A percentile compares a stretch with the other conserved stretches of the same genome.
Conservation (phyloP, 805 yeast genomes). For the Tanozyma kutaoensis region DNA sequence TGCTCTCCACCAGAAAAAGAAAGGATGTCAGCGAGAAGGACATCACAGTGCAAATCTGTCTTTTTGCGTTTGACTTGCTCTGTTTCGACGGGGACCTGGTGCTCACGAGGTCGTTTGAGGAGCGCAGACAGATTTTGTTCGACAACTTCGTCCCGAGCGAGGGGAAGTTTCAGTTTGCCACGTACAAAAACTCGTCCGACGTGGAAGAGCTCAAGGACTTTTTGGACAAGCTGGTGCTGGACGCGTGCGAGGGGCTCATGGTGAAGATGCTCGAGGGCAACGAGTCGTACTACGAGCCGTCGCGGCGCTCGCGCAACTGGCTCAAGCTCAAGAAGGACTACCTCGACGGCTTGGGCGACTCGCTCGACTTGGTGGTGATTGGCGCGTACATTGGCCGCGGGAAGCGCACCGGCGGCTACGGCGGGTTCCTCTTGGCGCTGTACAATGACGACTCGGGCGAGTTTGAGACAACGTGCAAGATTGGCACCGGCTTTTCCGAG, state of each 20-base stretch:
- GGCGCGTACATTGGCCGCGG: constrained; percentile 94
- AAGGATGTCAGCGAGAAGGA: constrained; percentile 83
- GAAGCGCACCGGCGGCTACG: constrained; percentile 88
- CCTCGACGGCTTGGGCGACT: constrained; percentile 90
- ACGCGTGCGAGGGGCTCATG: constrained; percentile 93
- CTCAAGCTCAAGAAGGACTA: constrained; percentile 90
- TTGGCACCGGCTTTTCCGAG: constrained; percentile 94
- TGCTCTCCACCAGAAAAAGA: constrained; percentile 83
- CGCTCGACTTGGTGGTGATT: constrained; percentile 81
- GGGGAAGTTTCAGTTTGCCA: constrained; percentile 79
- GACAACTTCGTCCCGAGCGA: constrained; percentile 44
- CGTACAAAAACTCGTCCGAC: constrained; percentile 54
- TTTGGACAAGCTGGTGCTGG: constrained; percentile 79
- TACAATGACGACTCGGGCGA: constrained; percentile 88
- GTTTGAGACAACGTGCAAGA: constrained; percentile 89
- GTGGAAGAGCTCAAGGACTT: constrained; percentile 68
- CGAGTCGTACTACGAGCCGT: constrained; percentile 84
- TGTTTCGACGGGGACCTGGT: constrained; percentile 63
- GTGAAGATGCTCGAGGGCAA: constrained; percentile 74
- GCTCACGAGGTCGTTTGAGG: constrained; percentile 51
- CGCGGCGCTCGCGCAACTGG: constrained; percentile 93
- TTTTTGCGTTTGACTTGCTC: constrained; percentile 83
- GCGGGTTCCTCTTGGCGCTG: constrained; percentile 86
- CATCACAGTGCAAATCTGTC: constrained; percentile 81
- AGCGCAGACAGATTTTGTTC: constrained; percentile 51